These are phyloP conservation scores for Debaryomyces prosopidis DNA, from an alignment of 805 yeast genomes.

Conservation along the genomic window DNA sequence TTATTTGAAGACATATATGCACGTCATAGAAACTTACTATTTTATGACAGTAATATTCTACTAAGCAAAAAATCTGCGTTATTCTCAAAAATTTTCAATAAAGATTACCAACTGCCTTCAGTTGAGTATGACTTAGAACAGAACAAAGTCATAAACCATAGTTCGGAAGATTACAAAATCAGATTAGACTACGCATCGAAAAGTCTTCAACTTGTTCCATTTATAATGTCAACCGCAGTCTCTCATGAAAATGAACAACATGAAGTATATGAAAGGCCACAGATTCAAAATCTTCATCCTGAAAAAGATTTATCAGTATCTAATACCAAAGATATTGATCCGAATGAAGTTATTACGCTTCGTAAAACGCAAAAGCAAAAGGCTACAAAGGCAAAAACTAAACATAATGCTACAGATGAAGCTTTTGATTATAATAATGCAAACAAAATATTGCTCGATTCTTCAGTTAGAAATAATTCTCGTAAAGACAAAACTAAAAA, in stretches of 20 bases:
- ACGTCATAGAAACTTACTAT: slow-evolving; percentile 11
- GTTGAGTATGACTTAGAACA: slow-evolving; percentile 17
- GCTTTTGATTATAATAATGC: slow-evolving; percentile 47
- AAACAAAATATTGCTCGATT: slow-evolving; percentile 39
- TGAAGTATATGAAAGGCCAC: slow-evolving; percentile 10
- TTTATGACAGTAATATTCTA: slow-evolving; percentile 1
- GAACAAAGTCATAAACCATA: slow-evolving; percentile 14
- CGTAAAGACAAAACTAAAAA: slow-evolving; percentile 32
- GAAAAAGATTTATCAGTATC: background rate
- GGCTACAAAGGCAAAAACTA: slow-evolving; percentile 9
- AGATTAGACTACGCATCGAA: slow-evolving; percentile 13
- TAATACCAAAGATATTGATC: slow-evolving; percentile 14
- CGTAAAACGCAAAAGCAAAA: slow-evolving; percentile 19
- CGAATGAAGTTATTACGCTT: slow-evolving; percentile 43
- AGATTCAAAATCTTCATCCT: background rate
- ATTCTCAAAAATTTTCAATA: slow-evolving; percentile 13
- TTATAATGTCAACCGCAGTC: slow-evolving; percentile 8
- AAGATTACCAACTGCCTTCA: slow-evolving; percentile 9
- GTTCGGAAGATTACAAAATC: slow-evolving; percentile 13
- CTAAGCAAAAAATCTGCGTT: slow-evolving; percentile 11
- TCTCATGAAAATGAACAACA: slow-evolving; percentile 6
- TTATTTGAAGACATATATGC: slow-evolving; percentile 11
- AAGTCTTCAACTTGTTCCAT: slow-evolving; percentile 11
- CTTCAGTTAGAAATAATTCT: slow-evolving; percentile 10
- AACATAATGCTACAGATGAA: slow-evolving; percentile 13